A percentile compares a stretch with the other conserved stretches of the same genome.
Evolutionary conservation across 495 filamentous ascomycete species (phyloP).

Genomic region (Neurospora pannonica): DNA sequence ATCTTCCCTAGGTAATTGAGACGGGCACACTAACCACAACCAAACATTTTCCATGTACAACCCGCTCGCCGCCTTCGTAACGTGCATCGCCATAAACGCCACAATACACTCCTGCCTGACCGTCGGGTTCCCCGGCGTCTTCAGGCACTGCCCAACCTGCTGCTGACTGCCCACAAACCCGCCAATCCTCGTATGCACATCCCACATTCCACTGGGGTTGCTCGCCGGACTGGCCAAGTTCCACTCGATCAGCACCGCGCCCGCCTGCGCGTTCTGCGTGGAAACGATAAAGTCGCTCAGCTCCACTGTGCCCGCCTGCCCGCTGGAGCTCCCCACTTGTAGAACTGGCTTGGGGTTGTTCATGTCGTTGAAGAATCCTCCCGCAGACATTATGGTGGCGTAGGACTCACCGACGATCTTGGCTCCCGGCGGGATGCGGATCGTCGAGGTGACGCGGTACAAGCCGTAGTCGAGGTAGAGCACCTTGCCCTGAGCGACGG

Average conservation of each 20-base stretch:
- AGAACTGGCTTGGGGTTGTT: conserved; percentile 60
- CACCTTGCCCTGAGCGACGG: conserved; percentile 49
- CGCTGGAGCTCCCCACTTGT: conserved; percentile 63
- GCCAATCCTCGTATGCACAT: conserved; percentile 76
- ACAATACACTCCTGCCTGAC: conserved; percentile 51
- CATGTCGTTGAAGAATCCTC: conserved; percentile 58
- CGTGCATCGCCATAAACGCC: conserved; percentile 73
- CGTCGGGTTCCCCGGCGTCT: conserved; percentile 46
- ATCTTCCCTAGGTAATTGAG: no score
- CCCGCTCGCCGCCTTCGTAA: conserved; percentile 53
- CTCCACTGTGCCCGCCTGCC: conserved; percentile 67
- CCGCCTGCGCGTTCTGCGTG: conserved; percentile 63
- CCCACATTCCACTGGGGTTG: conserved; percentile 73
- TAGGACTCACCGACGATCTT: conserved; percentile 79
- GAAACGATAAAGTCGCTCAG: conserved; percentile 70
- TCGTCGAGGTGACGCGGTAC: conserved; percentile 55
- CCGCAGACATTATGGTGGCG: conserved; percentile 78
- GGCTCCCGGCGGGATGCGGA: conserved; percentile 50
- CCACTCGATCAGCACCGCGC: conserved; percentile 81
- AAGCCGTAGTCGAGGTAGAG: conserved; percentile 54
- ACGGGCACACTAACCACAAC: conserved; percentile 45
- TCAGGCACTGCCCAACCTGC: conserved; percentile 60
- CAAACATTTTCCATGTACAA: conserved; percentile 85
- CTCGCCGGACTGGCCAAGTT: conserved; percentile 57
- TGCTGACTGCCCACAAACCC: conserved; percentile 70